Base-by-base conservation (phyloP, 305 asterid genomes). In the Fraxinus sp. region DNA sequence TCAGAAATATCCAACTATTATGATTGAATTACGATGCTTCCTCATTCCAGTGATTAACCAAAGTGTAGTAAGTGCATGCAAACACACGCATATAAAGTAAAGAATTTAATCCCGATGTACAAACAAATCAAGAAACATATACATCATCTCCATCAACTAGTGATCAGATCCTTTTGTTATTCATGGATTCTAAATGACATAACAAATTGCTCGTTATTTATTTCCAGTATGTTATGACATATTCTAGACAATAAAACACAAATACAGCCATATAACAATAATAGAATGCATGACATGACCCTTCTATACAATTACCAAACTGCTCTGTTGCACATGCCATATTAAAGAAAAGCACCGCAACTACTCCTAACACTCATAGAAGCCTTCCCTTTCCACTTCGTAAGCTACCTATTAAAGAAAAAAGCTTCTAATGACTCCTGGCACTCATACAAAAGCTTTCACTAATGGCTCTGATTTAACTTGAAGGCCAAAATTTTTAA, bases 391-490 rank as follows among this genome's bases (percentile, higher is more conserved):
- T 5, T 28, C 37, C 37, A 70, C 75, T 11, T 2, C 7, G 62
- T 52, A 16, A 52, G 62, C 22, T 52, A 49, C 62, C 4, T 49
- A 52, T 16, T 16, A 52, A 52, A 16, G 62, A 52, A 52, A 32
- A 70, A 68, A 3, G 20, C 20, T 13, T 16, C 41, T 30, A 28
- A 30, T 26, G 75, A 70, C 75, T 11, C 18, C 75, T 1, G 39
- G 37, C 39, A 68, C 39, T 33, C 46, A 22, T 13, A 35, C 73
- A 49, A 28, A 70, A 81, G 30, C 64, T 75, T 78, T 75, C 77
- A 73, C 57, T 35, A 71, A 78, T 13, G 72, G 52, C 77, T 81
- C 75, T 59, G 20, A 26, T 41, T 57, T 68, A 75, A 35, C 71
- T 36, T 39, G 39, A 79, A 52, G 79, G 41, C 64, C 33, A n/a